Percentiles rank a stretch among this genome's conserved stretches.
Conservation (phyloP, 805 yeast species). For the Wickerhamomyces pijperi region DNA sequence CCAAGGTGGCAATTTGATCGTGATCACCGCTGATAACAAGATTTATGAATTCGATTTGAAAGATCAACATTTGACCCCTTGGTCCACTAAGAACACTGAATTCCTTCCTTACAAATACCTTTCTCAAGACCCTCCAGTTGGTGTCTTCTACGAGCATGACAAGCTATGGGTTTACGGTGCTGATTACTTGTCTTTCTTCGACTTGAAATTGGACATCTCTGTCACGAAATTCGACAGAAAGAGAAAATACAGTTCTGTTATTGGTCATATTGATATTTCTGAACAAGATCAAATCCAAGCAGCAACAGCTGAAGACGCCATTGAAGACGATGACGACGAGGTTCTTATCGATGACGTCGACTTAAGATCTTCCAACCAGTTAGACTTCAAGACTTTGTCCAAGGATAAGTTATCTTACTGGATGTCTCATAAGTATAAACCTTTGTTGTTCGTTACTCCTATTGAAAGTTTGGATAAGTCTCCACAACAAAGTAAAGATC, state of each 20-base stretch:
- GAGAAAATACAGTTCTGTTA: constrained; percentile 29
- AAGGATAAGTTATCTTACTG: constrained; percentile 43
- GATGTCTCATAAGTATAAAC: constrained; percentile 66
- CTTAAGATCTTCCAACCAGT: constrained; percentile 19
- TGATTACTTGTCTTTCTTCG: constrained; percentile 70
- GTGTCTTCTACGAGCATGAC: constrained; percentile 43
- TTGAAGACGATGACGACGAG: constrained; percentile 15
- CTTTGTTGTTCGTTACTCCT: constrained; percentile 46
- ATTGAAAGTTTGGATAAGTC: constrained; percentile 29
- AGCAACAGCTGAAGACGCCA: constrained; percentile 11
- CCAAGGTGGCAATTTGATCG: constrained; percentile 35
- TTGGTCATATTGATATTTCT: constrained; percentile 29
- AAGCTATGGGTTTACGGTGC: constrained; percentile 83
- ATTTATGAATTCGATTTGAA: constrained; percentile 53
- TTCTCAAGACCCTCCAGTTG: constrained; percentile 58
- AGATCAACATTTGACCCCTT: constrained; percentile 38
- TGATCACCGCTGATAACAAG: constrained; percentile 64
- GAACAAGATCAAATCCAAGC: constrained; percentile 17
- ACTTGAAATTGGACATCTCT: constrained; percentile 48
- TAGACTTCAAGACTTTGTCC: constrained; percentile 12
- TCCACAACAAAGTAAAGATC: constrained; percentile 26
- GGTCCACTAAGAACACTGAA: constrained; percentile 76
- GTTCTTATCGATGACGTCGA: constrained; percentile 18
- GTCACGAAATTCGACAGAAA: constrained; percentile 20
- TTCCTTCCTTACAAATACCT: constrained; percentile 57